Evolutionary conservation across 805 yeast species (phyloP).

Genomic region (Kodamaea hsintzibuensis): DNA sequence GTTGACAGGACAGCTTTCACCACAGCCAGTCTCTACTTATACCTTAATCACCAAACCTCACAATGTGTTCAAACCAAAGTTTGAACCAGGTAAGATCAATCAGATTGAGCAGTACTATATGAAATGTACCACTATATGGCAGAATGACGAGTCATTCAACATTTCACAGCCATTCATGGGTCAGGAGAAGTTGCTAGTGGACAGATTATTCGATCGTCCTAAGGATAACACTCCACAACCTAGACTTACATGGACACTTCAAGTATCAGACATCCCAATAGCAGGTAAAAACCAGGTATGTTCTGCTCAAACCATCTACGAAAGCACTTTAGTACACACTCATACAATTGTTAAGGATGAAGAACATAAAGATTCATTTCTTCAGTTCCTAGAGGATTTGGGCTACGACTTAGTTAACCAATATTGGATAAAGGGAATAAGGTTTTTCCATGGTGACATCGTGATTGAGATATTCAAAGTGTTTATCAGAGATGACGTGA

Average conservation of each 20-base stretch:
- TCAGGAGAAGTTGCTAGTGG: constrained; percentile 24
- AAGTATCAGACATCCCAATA: constrained; percentile 70
- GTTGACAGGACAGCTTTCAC: constrained; percentile 49
- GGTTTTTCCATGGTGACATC: constrained; percentile 61
- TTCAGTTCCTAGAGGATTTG: constrained; percentile 53
- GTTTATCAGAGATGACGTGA: constrained; percentile 38
- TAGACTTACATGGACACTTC: constrained; percentile 56
- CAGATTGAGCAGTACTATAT: constrained; percentile 58
- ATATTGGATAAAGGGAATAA: constrained; percentile 60
- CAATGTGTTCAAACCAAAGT: constrained; percentile 52
- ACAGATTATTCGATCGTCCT: constrained; percentile 26
- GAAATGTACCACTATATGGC: constrained; percentile 52
- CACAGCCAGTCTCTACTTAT: constrained; percentile 48
- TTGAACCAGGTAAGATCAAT: constrained; percentile 55
- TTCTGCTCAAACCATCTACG: constrained; percentile 65
- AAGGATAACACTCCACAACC: not conserved
- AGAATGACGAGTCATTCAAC: constrained; percentile 25
- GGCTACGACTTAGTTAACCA: constrained; percentile 70
- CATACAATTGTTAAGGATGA: constrained; percentile 32
- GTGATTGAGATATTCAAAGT: constrained; percentile 60
- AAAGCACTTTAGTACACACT: constrained; percentile 53
- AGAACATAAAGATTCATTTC: constrained; percentile 34
- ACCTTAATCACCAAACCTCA: constrained; percentile 51
- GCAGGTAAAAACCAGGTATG: constrained; percentile 66
- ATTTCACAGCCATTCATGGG: constrained; percentile 26